Evolutionary conservation across 1,139 yeast species (phyloP).

Genomic region (Yamadazyma diddensiae): DNA sequence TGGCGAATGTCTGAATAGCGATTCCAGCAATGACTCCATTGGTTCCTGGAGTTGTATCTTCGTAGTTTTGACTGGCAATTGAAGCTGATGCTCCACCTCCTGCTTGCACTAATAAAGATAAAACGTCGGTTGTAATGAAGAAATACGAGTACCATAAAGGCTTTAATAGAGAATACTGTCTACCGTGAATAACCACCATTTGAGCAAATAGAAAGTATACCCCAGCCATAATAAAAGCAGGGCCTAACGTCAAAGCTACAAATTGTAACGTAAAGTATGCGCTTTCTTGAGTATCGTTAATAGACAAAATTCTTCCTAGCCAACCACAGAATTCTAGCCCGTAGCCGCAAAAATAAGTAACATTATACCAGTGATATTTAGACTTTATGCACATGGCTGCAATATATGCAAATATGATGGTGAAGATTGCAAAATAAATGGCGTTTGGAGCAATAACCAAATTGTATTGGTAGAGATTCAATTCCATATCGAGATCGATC

Average conservation of each 20-base stretch:
- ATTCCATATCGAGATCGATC: slow-evolving; percentile 23
- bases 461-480: slow-evolving; percentile 19
- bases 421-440: slow-evolving; percentile 29
- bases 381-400: slow-evolving; percentile 21
- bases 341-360: slow-evolving; percentile 30
- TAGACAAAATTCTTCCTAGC: slow-evolving; percentile 53
- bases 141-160: slow-evolving; percentile 77
- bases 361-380: slow-evolving; percentile 31
- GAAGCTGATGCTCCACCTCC: slow-evolving; percentile 77
- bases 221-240: slow-evolving; percentile 89
- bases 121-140: slow-evolving; percentile 63
- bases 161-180: slow-evolving; percentile 54
- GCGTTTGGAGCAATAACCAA: slow-evolving; percentile 29
- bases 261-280: slow-evolving; percentile 62
- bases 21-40: slow-evolving; percentile 82
- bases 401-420: slow-evolving; percentile 22
- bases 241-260: slow-evolving; percentile 72
- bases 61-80: slow-evolving; percentile 38
- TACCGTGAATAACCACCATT: slow-evolving; percentile 67
- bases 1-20: slow-evolving; percentile 71
- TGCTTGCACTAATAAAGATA: slow-evolving; percentile 74
- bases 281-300: slow-evolving; percentile 38
- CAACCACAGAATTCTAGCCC: slow-evolving; percentile 59
- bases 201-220: slow-evolving; percentile 76
- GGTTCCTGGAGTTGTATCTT: slow-evolving; percentile 53